Conservation (phyloP, 1,284 basidiomycete species). For the Xanthoconium separans region DNA sequence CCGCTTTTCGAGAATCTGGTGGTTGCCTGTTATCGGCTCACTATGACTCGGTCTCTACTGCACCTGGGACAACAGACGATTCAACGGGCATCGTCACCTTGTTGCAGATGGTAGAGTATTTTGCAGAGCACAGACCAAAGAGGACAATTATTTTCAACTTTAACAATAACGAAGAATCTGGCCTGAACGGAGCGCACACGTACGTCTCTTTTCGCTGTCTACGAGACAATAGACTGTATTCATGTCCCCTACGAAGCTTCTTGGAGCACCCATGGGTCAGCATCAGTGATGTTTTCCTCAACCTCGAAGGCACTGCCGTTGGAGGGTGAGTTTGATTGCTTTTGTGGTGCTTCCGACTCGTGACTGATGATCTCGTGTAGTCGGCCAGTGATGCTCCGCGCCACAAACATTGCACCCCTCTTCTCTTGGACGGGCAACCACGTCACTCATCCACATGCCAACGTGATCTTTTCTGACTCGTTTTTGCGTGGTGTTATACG, state of each 20-base stretch:
- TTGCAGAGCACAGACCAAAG: conserved; percentile 50
- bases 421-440: conserved; percentile 44
- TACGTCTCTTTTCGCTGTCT: conserved; percentile 30
- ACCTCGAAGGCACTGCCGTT: conserved; percentile 77
- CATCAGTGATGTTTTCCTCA: conserved; percentile 64
- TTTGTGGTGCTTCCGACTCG: not conserved
- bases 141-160: conserved; percentile 75
- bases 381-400: conserved; percentile 66
- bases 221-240: not conserved
- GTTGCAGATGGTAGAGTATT: conserved; percentile 62
- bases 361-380: conserved; percentile 34
- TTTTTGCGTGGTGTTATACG: conserved; percentile 61
- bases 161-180: conserved; percentile 81
- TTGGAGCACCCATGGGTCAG: conserved; percentile 72
- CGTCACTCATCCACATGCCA: conserved; percentile 65
- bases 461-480: conserved; percentile 62
- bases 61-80: conserved; percentile 73
- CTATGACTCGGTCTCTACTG: conserved; percentile 77
- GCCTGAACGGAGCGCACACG: conserved; percentile 67
- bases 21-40: conserved; percentile 78
- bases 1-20: conserved; percentile 32
- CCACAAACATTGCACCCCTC: conserved; percentile 54
- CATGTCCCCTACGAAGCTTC: conserved; percentile 46
- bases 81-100: conserved; percentile 71
- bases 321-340: conserved; percentile 56